These are phyloP conservation scores for Epichloe hybrida DNA, from an alignment of 2,329 filamentous ascomycete species.

Conservation along the genomic window DNA sequence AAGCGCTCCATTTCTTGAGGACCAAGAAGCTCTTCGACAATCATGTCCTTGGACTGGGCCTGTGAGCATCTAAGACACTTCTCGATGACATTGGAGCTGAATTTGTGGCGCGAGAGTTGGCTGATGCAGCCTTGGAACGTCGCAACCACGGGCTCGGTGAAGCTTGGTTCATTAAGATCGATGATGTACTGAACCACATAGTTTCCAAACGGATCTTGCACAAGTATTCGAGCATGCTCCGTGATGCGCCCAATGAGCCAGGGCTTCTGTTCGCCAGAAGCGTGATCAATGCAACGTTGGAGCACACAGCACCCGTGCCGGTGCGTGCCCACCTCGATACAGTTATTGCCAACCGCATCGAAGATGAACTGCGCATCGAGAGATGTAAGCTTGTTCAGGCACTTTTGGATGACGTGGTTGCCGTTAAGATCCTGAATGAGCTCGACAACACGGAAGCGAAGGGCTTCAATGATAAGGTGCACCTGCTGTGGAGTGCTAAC, in stretches of 20 bases:
- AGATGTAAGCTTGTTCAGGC: slow-evolving; percentile 81
- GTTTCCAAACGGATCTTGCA: slow-evolving; percentile 96
- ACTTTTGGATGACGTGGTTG: slow-evolving; percentile 99
- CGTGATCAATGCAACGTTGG: slow-evolving; percentile 96
- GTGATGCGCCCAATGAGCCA: slow-evolving; percentile 82
- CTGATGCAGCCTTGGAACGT: slow-evolving; percentile 64
- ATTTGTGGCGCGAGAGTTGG: slow-evolving; percentile 82
- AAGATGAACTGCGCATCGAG: slow-evolving; percentile 92
- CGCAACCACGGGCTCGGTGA: slow-evolving; percentile 77
- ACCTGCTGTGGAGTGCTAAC: slow-evolving; percentile 78
- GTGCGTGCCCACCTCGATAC: slow-evolving; percentile 86
- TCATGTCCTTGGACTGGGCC: slow-evolving; percentile 57
- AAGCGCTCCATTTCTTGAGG: slow-evolving; percentile 74
- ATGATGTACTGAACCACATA: slow-evolving; percentile 99
- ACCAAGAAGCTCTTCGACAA: slow-evolving; percentile 69
- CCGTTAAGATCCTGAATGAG: slow-evolving; percentile 96
- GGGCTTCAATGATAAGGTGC: slow-evolving; percentile 71
- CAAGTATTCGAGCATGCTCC: slow-evolving; percentile 70
- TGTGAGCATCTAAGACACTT: slow-evolving; percentile 83
- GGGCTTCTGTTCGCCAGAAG: slow-evolving; percentile 75
- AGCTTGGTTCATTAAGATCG: slow-evolving; percentile 74
- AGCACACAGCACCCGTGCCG: slow-evolving; percentile 96
- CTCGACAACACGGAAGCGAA: slow-evolving; percentile 75
- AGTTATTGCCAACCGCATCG: slow-evolving; percentile 76
- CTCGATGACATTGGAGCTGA: slow-evolving; percentile 98